phyloP scores from a whole-genome alignment of 192 early-diverging fungal genomes.

The Backusella tarrabulga region DNA sequence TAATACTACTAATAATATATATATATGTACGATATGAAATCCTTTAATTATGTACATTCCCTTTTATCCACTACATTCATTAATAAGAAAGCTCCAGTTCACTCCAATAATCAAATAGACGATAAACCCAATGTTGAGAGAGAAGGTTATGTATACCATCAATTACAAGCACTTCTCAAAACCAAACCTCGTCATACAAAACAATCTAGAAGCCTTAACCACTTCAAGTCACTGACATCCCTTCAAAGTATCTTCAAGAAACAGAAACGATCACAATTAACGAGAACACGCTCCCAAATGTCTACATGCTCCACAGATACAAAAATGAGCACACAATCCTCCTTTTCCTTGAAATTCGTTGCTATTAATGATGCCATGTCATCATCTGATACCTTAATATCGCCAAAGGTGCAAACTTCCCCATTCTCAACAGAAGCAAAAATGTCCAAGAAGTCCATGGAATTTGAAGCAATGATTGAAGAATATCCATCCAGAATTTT shows the following conservation, averaged over 20 bases:
- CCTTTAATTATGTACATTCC: slow-evolving; percentile 1
- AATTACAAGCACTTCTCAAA: not conserved
- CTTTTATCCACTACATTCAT: not conserved
- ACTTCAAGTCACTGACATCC: not conserved
- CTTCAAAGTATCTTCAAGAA: not conserved
- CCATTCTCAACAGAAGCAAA: not conserved
- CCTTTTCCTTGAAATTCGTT: not conserved
- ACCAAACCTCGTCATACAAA: not conserved
- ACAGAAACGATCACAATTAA: not conserved
- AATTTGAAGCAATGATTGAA: not conserved
- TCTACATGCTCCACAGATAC: not conserved
- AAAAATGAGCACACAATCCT: not conserved
- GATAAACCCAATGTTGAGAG: not conserved
- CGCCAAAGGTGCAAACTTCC: not conserved
- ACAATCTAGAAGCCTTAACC: not conserved
- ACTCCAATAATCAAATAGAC: not conserved
- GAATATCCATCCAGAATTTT: not conserved
- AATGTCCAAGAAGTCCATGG: not conserved
- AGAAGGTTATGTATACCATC: not conserved
- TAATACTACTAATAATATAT: not conserved
- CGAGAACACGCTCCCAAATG: not conserved
- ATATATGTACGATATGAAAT: not conserved
- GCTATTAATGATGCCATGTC: not conserved
- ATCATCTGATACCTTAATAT: not conserved
- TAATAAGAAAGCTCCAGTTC: not conserved